These are phyloP conservation scores for Verticillium albo-atrum DNA, from an alignment of 2,329 filamentous ascomycete genomes.

Conservation along the genomic window DNA sequence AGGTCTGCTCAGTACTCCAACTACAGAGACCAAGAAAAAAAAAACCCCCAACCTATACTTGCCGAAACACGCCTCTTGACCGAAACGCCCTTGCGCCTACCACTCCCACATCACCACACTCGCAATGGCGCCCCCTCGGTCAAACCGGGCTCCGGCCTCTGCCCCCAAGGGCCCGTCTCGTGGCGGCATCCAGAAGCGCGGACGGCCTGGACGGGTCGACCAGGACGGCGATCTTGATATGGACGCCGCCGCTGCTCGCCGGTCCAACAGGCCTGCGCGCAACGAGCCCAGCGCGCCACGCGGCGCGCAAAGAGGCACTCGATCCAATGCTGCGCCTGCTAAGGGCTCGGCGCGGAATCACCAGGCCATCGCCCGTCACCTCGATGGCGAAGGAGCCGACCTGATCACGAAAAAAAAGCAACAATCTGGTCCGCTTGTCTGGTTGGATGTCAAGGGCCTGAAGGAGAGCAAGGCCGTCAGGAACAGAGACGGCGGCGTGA, in stretches of 20 bases:
- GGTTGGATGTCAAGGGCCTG: conserved; percentile 55
- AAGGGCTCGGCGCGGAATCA: neutral
- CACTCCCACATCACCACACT: neutral
- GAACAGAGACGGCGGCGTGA: conserved; percentile 63
- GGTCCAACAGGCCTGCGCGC: conserved; percentile 24
- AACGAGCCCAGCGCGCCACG: conserved; percentile 22
- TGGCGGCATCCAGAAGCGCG: conserved; percentile 47
- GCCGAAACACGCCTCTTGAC: neutral
- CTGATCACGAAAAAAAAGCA: conserved; percentile 11
- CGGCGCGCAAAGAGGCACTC: conserved; percentile 22
- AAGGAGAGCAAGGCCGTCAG: conserved; percentile 63
- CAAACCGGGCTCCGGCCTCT: conserved; percentile 9
- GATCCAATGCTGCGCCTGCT: conserved; percentile 8
- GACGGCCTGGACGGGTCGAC: conserved; percentile 34
- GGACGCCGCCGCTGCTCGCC: conserved; percentile 32
- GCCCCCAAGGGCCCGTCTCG: conserved; percentile 18
- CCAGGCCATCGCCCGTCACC: conserved; percentile 10
- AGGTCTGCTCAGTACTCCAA: neutral
- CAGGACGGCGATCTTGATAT: conserved; percentile 58
- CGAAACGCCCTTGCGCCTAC: conserved; percentile 14
- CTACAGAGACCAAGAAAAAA: neutral
- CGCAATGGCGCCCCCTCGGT: conserved; percentile 21
- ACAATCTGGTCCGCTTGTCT: conserved; percentile 11
- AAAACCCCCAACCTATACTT: neutral
- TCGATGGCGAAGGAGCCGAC: conserved; percentile 11